phyloP scores from a whole-genome alignment of 768 basidiomycete genomes.

The Trametes cingulata region DNA sequence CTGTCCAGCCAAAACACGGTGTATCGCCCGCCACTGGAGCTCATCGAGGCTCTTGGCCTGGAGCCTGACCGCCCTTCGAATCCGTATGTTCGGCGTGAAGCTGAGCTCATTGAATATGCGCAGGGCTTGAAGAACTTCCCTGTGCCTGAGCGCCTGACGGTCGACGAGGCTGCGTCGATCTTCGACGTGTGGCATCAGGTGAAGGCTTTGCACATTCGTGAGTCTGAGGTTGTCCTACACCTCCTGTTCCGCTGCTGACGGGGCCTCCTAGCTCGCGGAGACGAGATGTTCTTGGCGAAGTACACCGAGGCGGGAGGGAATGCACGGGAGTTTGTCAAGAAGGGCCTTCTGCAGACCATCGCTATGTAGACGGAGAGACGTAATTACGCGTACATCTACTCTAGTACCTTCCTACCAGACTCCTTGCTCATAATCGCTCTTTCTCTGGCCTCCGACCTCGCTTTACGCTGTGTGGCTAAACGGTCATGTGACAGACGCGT shows the following conservation, averaged over 20 bases:
- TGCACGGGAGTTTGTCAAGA: conserved; percentile 69
- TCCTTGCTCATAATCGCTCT: background rate
- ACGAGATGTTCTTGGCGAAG: conserved; percentile 77
- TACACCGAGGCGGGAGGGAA: conserved; percentile 80
- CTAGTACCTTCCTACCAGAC: background rate
- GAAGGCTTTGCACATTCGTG: conserved; percentile 47
- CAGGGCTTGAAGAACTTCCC: conserved; percentile 51
- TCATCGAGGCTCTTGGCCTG: conserved; percentile 60
- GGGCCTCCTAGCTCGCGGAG: conserved; percentile 40
- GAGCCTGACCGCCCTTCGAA: conserved; percentile 43
- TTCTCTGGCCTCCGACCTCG: background rate
- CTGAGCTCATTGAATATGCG: conserved; percentile 52
- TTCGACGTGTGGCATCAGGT: conserved; percentile 78
- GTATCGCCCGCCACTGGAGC: conserved; percentile 61
- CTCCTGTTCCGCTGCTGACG: no score
- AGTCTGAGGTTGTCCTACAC: background rate
- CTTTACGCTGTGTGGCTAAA: background rate
- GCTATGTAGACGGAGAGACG: background rate
- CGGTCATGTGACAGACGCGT: conserved; percentile 24
- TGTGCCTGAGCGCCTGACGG: conserved; percentile 58
- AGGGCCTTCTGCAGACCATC: conserved; percentile 29
- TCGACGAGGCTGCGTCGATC: conserved; percentile 70
- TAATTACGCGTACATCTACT: background rate
- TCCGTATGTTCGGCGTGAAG: conserved; percentile 58
- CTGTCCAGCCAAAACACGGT: conserved; percentile 60